Percentiles rank a stretch among this genome's conserved stretches.
These are phyloP conservation scores for Paramyrothecium sp. DNA, from an alignment of 2,329 filamentous ascomycete species.

Conservation along the genomic window DNA sequence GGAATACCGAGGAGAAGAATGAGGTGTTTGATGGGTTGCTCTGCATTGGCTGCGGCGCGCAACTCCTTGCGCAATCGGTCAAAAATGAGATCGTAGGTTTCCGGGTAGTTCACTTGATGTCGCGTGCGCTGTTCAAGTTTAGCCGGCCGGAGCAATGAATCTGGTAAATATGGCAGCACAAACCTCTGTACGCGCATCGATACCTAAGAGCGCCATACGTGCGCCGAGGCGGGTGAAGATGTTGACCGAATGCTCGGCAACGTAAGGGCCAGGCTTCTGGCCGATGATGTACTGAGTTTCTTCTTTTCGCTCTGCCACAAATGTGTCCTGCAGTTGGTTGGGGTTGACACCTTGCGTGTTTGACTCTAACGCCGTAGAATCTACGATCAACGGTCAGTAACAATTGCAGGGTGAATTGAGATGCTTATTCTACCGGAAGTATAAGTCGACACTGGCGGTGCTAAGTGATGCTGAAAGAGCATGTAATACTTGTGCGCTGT, in stretches of 20 bases:
- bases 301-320: constrained; percentile 54
- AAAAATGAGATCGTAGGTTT: constrained; percentile 85
- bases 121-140: constrained; percentile 67
- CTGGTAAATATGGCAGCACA: constrained; percentile 17
- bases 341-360: constrained; percentile 60
- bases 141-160: constrained; percentile 25
- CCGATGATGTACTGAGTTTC: constrained; percentile 80
- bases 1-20: constrained; percentile 86
- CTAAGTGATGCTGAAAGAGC: constrained; percentile 92
- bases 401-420: no score
- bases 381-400: constrained; percentile 14
- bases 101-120: constrained; percentile 91
- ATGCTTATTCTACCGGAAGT: constrained; percentile 59
- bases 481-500: constrained; percentile 98
- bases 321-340: constrained; percentile 71
- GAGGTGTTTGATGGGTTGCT: constrained; percentile 82
- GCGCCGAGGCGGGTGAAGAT: constrained; percentile 82
- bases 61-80: constrained; percentile 73
- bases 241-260: constrained; percentile 82
- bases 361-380: constrained; percentile 19
- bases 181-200: constrained; percentile 89
- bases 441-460: constrained; percentile 82
- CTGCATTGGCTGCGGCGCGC: constrained; percentile 59
- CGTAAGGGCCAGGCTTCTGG: constrained; percentile 79
- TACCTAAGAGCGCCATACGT: constrained; percentile 78